These are phyloP conservation scores for Talaromyces sp. DNA, from an alignment of 2,329 filamentous ascomycete species.

Conservation along the genomic window DNA sequence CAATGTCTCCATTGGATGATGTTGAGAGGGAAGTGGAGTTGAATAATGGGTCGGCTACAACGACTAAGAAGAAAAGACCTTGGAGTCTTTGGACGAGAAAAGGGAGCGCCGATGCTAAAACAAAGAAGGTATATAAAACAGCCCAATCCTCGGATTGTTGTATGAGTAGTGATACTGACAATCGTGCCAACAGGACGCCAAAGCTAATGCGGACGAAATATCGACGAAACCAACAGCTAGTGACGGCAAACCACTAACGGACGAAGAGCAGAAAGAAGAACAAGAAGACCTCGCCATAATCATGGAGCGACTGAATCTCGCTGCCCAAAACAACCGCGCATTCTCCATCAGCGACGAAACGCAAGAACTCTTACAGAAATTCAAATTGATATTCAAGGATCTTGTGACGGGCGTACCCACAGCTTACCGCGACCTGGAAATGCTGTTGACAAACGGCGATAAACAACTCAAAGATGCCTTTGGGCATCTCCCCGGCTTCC, in stretches of 20 bases:
- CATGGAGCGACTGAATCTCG: slow-evolving; percentile 77
- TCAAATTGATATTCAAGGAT: slow-evolving; percentile 88
- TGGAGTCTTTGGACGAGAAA: slow-evolving; percentile 31
- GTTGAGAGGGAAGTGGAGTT: slow-evolving; percentile 24
- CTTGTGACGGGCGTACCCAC: slow-evolving; percentile 88
- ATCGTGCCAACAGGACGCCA: not conserved
- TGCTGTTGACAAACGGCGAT: slow-evolving; percentile 59
- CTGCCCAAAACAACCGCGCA: slow-evolving; percentile 77
- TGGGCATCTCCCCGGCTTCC: slow-evolving; percentile 64
- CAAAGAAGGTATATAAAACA: slow-evolving; percentile 14
- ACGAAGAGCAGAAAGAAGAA: slow-evolving; percentile 52
- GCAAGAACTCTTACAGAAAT: slow-evolving; percentile 71
- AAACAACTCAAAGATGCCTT: slow-evolving; percentile 60
- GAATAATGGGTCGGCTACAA: not conserved
- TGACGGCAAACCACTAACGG: slow-evolving; percentile 24
- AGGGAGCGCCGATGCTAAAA: slow-evolving; percentile 23
- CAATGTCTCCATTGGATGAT: slow-evolving; percentile 45
- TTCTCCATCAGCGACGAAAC: slow-evolving; percentile 82
- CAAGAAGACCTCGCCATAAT: slow-evolving; percentile 69
- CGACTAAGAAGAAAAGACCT: slow-evolving; percentile 12
- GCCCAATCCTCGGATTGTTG: not conserved
- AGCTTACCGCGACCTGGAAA: slow-evolving; percentile 83
- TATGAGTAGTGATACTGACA: not conserved
- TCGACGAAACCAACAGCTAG: slow-evolving; percentile 24
- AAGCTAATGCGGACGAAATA: slow-evolving; percentile 23